A percentile compares a stretch with the other conserved stretches of the same genome.
Evolutionary conservation across 2,329 filamentous ascomycete genomes (phyloP).

Genomic region (Cordyceps cicadae): DNA sequence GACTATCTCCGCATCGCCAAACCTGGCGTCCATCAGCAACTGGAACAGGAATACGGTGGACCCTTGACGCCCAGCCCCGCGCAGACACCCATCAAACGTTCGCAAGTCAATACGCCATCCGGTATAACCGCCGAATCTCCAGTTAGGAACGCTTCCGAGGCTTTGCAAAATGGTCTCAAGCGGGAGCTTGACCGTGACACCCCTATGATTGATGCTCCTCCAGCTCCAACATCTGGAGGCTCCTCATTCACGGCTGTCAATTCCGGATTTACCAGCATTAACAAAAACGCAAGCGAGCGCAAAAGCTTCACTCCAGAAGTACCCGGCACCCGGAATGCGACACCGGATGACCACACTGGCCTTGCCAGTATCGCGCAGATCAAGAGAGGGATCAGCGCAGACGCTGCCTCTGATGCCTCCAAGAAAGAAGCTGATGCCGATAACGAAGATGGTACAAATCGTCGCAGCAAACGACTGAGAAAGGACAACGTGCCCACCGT

Average conservation of each 20-base stretch:
- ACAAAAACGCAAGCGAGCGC: conserved; percentile 37
- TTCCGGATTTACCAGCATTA: conserved; percentile 60
- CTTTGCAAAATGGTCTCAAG: conserved; percentile 39
- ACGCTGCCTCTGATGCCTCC: conserved; percentile 38
- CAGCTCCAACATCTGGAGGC: conserved; percentile 35
- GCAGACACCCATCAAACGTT: conserved; percentile 63
- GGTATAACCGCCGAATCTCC: conserved; percentile 59
- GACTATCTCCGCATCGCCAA: conserved; percentile 87
- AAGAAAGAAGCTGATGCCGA: conserved; percentile 42
- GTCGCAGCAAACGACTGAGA: conserved; percentile 87
- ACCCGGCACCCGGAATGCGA: conserved; percentile 54
- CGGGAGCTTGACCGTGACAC: conserved; percentile 41
- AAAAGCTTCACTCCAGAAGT: conserved; percentile 58
- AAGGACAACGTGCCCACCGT: conserved; percentile 76
- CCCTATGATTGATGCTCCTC: conserved; percentile 38
- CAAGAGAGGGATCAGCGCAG: conserved; percentile 68
- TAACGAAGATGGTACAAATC: conserved; percentile 57
- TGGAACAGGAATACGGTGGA: conserved; percentile 88
- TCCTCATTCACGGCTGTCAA: conserved; percentile 39
- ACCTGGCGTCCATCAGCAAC: conserved; percentile 90
- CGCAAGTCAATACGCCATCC: conserved; percentile 49
- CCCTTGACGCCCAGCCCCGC: conserved; percentile 71
- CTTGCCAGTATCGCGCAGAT: conserved; percentile 51
- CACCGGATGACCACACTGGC: conserved; percentile 41
- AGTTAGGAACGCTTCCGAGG: conserved; percentile 47